Conservation (phyloP, 2,329 filamentous ascomycete species). For the Orbilia brochopaga region DNA sequence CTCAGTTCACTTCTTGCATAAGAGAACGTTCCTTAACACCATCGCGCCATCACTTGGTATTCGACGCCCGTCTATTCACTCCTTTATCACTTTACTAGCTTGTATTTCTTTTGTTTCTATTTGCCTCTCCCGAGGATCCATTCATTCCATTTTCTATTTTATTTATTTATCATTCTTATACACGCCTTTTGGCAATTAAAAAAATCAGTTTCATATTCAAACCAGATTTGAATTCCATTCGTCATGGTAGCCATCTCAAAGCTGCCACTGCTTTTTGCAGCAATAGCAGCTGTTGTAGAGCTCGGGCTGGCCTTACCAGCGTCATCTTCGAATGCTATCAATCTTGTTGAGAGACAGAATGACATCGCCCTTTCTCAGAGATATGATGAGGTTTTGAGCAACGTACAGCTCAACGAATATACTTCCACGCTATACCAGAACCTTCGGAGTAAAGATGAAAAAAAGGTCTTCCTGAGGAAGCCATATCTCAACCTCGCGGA, state of each 20-base stretch:
- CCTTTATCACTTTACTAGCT: too few relatives aligned
- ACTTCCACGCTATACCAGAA: constrained; percentile 41
- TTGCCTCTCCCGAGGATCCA: too few relatives aligned
- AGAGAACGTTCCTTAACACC: too few relatives aligned
- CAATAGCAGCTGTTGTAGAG: constrained; percentile 5
- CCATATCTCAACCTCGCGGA: constrained; percentile 39
- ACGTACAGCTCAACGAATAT: constrained; percentile 43
- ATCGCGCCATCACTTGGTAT: too few relatives aligned
- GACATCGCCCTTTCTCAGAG: constrained; percentile 23
- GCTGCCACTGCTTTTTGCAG: constrained; percentile 20
- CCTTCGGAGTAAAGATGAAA: constrained; percentile 41
- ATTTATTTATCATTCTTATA: too few relatives aligned
- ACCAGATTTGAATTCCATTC: not conserved
- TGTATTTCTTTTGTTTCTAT: too few relatives aligned
- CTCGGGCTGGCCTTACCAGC: constrained; percentile 18
- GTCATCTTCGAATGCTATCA: not conserved
- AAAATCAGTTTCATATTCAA: too few relatives aligned
- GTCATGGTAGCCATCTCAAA: constrained; percentile 28
- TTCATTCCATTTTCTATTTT: too few relatives aligned
- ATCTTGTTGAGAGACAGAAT: constrained; percentile 17
- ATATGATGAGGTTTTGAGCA: constrained; percentile 39
- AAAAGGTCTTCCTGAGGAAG: constrained; percentile 39
- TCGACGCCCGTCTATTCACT: too few relatives aligned
- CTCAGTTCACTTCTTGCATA: too few relatives aligned
- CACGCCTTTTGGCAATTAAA: too few relatives aligned